Conservation (phyloP, 1,284 basidiomycete species). For the Rhodotorula sp. region DNA sequence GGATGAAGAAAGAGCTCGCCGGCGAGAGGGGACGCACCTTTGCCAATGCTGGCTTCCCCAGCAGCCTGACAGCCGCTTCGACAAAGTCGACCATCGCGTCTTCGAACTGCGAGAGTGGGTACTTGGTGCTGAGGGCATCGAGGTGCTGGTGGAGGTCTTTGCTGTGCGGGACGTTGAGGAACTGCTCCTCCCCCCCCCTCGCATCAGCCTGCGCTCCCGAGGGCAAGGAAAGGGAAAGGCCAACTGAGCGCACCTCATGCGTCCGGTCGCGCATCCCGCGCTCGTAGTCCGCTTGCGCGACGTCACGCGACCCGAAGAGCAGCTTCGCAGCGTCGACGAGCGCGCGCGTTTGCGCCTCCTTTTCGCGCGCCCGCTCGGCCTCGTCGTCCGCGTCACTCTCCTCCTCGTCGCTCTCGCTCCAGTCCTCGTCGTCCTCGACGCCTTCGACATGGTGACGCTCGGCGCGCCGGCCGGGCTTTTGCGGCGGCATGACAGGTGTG, state of each 20-base stretch:
- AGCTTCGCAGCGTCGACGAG: constrained; percentile 32
- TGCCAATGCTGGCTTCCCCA: constrained; percentile 39
- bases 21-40: constrained; percentile 7
- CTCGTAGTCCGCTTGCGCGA: constrained; percentile 44
- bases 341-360: constrained; percentile 19
- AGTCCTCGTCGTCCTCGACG: not conserved
- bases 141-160: constrained; percentile 32
- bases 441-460: not conserved
- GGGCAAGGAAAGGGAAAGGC: not conserved
- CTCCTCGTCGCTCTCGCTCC: constrained; percentile 9
- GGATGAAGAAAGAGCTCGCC: not conserved
- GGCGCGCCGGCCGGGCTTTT: not conserved
- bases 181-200: too few species aligned
- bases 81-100: constrained; percentile 38
- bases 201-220: not conserved
- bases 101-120: constrained; percentile 39
- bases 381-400: constrained; percentile 17
- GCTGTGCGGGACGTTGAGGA: constrained; percentile 37
- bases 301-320: constrained; percentile 38
- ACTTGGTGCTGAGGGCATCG: constrained; percentile 27
- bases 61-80: constrained; percentile 21
- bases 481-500: not conserved
- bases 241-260: constrained; percentile 40
- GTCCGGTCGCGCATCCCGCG: constrained; percentile 40
- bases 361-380: constrained; percentile 10